A percentile compares a stretch with the other conserved stretches of the same genome.
phyloP scores from a whole-genome alignment of 1,284 basidiomycete genomes.

The Taiwanofungus camphoratus region DNA sequence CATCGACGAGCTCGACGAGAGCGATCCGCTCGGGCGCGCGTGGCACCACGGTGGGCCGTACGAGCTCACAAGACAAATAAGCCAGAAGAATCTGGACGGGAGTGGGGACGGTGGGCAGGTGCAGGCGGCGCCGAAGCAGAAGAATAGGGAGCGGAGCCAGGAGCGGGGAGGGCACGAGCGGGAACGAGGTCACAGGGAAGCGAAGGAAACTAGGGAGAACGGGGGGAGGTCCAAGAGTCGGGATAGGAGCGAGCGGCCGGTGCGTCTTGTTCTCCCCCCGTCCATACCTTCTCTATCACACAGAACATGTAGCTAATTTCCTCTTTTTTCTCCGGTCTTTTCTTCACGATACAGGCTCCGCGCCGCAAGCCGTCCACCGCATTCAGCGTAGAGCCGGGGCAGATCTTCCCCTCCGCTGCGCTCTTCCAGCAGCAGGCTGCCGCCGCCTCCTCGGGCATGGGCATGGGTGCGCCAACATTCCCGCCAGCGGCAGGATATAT shows the following conservation, averaged over 20 bases:
- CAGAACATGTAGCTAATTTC: too few species aligned
- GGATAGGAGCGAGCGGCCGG: slow-evolving; percentile 2
- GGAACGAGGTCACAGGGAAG: neutral
- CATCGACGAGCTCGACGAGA: slow-evolving; percentile 72
- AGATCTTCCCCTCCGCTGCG: slow-evolving; percentile 25
- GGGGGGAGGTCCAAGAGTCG: neutral
- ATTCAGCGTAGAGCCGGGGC: slow-evolving; percentile 15
- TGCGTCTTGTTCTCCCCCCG: neutral
- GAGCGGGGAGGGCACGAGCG: too few species aligned
- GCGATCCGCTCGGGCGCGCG: slow-evolving; percentile 53
- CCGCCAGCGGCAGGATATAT: too few species aligned
- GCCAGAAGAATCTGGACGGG: slow-evolving; percentile 9
- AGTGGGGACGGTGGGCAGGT: neutral
- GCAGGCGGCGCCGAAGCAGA: neutral
- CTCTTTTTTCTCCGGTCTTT: too few species aligned
- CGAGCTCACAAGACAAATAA: slow-evolving; percentile 39
- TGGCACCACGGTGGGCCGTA: slow-evolving; percentile 68
- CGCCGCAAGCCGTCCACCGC: neutral
- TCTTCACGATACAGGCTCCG: neutral
- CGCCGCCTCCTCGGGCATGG: neutral
- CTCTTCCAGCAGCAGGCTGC: slow-evolving; percentile 6
- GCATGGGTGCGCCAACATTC: too few species aligned
- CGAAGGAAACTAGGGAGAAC: neutral
- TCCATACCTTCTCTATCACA: neutral
- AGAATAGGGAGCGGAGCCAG: too few species aligned